Evolutionary conservation across 2,329 filamentous ascomycete species (phyloP), one percentile per base, ranked within the genome.

Genomic region (Neocatenulostroma microsporum): DNA sequence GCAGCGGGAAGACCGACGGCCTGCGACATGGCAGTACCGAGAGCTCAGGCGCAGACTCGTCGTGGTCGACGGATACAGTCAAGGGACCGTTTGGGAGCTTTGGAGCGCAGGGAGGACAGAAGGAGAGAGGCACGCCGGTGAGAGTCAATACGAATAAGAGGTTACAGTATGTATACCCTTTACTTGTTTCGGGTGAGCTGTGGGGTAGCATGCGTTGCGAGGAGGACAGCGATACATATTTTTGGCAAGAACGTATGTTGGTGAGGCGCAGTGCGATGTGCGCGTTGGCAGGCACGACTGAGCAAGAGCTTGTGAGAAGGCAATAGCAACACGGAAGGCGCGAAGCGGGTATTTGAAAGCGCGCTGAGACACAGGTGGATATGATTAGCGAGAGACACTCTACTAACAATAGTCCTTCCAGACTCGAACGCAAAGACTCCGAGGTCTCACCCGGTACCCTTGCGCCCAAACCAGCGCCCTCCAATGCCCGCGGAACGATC

Each of bases 31-130:
- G 73, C 66, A 79, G 78, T 47, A 66, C 72, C 48, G 76, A 76
- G 64, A 78, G 74, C 69, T 73, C 74, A 47, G 76, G 74, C 64
- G 74, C 73, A 54, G 73, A 77, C 53, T 83, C 78, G 66, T 76
- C 73, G 62, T 73, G 73, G 51, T 83, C 80, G 44, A 73, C 70
- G 55, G 73, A 76, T 54, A 86, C 82, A 36, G 68, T 81, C 49
- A 73, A 72, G 59, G 78, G 72, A 2, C 69, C 50, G 13, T 54
- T 51, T 15, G 34, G 26, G 26, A 25, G 20, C 31, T 27, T 27
- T n/a, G 21, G 34, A n/a, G 23, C 8, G 21, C 20, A 30, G 18
- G 21, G 26, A 5, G 21, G 34, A 8, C 46, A 36, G 20, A 35
- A 37, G 21, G 41, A 40, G 36, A 37, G 44, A 21, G 42, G 43